Percentiles rank a stretch among this genome's conserved stretches.
These are phyloP conservation scores for Fusarium avenaceum DNA, from an alignment of 2,329 filamentous ascomycete species.

Conservation along the genomic window DNA sequence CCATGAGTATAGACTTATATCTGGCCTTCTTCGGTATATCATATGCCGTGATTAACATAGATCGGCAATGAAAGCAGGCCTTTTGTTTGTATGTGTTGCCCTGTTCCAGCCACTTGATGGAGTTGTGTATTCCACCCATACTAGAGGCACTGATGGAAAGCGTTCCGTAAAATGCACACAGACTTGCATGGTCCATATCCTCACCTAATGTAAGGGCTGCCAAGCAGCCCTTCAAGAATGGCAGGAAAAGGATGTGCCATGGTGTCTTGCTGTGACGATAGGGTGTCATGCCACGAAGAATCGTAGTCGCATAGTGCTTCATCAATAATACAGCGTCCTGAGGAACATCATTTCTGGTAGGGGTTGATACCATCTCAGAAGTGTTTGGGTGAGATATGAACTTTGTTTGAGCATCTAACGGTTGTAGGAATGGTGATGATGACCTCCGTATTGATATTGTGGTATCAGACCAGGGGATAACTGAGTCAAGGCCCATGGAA, in stretches of 20 bases:
- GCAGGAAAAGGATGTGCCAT: slow-evolving; percentile 32
- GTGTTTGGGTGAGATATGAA: fast-evolving
- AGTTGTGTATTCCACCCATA: slow-evolving; percentile 21
- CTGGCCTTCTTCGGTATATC: slow-evolving; percentile 33
- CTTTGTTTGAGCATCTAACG: not conserved
- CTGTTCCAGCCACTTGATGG: slow-evolving; percentile 22
- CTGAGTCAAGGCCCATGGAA: not conserved
- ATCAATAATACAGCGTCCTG: slow-evolving; percentile 28
- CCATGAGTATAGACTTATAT: slow-evolving; percentile 39
- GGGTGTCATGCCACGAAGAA: slow-evolving; percentile 32
- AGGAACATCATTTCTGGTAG: not conserved
- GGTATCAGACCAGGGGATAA: not conserved
- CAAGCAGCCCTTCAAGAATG: slow-evolving; percentile 30
- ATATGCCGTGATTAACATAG: slow-evolving; percentile 31
- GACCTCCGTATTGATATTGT: not conserved
- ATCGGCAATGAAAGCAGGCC: slow-evolving; percentile 6
- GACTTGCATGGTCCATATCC: slow-evolving; percentile 31
- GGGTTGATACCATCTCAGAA: not conserved
- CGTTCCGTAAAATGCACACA: slow-evolving; percentile 36
- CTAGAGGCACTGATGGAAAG: slow-evolving; percentile 36
- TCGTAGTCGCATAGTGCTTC: slow-evolving; percentile 28
- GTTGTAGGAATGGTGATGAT: not conserved
- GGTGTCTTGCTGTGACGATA: slow-evolving; percentile 41
- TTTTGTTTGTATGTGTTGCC: slow-evolving; percentile 24
- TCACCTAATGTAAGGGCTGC: slow-evolving; percentile 29